Conservation (phyloP, 2,329 filamentous ascomycete genomes). For the Fusarium sp. region DNA sequence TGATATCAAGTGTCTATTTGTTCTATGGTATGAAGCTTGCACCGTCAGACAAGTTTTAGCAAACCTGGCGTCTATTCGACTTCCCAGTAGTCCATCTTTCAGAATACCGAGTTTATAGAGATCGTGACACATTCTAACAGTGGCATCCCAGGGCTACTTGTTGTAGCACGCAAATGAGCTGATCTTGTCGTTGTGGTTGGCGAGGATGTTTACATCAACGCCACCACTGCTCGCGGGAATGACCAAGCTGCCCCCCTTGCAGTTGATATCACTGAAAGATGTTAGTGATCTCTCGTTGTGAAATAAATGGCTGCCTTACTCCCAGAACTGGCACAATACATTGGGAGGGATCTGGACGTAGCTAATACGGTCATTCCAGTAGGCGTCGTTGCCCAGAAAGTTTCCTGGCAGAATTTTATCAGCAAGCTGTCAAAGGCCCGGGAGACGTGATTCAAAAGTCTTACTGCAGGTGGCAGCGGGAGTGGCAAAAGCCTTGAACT, state of each 20-base stretch:
- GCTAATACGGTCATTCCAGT: constrained; percentile 16
- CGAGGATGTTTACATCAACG: constrained; percentile 1
- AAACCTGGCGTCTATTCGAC: neutral
- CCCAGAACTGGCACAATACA: constrained; percentile 13
- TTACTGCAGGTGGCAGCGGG: constrained; percentile 8
- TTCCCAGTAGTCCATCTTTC: neutral
- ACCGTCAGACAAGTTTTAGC: neutral
- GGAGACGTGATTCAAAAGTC: accelerated
- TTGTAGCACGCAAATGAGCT: constrained; percentile 12
- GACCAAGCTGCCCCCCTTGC: constrained; percentile 5
- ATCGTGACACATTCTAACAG: no score
- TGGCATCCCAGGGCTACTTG: no score
- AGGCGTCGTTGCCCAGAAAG: constrained; percentile 2
- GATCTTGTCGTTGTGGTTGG: constrained; percentile 16
- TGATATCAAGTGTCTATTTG: neutral
- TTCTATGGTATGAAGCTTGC: neutral
- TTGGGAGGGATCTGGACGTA: constrained; percentile 13
- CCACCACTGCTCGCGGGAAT: neutral
- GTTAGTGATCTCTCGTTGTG: neutral
- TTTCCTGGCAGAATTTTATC: neutral
- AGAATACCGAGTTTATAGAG: no score
- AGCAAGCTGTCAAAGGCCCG: neutral
- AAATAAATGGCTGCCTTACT: neutral
- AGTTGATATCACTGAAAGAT: constrained; percentile 1
- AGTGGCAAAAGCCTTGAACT: constrained; percentile 2